Base-by-base conservation (phyloP, 1,284 basidiomycete genomes). In the Cryptococcus sp. region DNA sequence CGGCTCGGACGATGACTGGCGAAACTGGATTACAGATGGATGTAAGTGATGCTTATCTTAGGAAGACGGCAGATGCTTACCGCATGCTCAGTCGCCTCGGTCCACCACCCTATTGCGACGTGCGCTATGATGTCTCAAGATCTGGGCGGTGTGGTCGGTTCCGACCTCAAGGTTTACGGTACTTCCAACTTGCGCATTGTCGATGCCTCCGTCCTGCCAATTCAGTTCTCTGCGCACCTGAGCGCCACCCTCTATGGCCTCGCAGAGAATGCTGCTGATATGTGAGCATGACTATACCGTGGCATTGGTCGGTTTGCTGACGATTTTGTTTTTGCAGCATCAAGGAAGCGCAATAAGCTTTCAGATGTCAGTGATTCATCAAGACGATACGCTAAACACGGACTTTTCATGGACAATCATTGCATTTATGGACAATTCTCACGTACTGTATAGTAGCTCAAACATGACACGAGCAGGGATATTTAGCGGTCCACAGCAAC, bases 81-180 rank as follows among this genome's bases (percentile, higher is more conserved):
- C n/a, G 10, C n/a, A 19, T 25, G 34, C 19, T 16, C 20, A 61
- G 59, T 61, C 46, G 50, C 59, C 13, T 61, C 56, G 5, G 59
- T 61, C 7, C 56, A 61, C 25, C 77, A 77, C 71, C 85, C 85
- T 5, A 79, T 87, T 46, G 85, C 83, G 0, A 87, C 85, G 0
- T 81, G 81, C 2, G 77, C 85, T 4, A 86, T 88, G 85, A 86
- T 86, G 82, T 76, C 73, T 41, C 77, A 80, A 37, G 79, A 78
- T 2, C 77, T 85, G 5, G 86, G 86, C 29, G 87, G 86, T 68
- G 74, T 70, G 59, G 81, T 79, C 7, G 79, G 78, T 62, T 82
- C 81, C 20, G 75, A 83, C 54, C 75, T 87, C 44, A 79, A 78
- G 66, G 85, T 87, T 13, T 84, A 86, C 70, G 85, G 85, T 23